Evolutionary conservation across 2,329 filamentous ascomycete genomes (phyloP), one percentile per base, ranked within the genome.

Genomic region (Aureobasidium lini): DNA sequence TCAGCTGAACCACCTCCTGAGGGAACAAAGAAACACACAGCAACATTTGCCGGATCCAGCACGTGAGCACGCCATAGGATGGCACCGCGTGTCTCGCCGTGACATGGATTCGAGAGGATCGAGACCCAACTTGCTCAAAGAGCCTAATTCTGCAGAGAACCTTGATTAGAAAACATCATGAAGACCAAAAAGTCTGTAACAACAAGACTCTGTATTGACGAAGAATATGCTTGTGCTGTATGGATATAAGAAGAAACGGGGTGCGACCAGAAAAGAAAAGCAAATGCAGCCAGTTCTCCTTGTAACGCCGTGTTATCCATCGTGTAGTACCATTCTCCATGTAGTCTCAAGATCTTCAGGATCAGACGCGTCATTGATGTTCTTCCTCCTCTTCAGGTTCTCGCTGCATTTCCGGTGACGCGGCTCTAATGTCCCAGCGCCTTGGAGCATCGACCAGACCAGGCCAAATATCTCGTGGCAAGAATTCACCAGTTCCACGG

Each of bases 401-500:
- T 4, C 18, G 40, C 32, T 29, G 18, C 32, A 23, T 7, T 32
- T 57, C 54, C 4, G 43, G 43, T 8, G 32, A 48, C 9, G 40
- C 39, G 6, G 42, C 42, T 48, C 34, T 48, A 7, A 57, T 48
- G n/a, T 59, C 62, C 57, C 57, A 63, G 28, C 53, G 63, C 18
- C 68, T 63, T 6, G 75, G 75, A 47, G 69, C 66, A 60, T 71
- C 67, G 50, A 70, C 82, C 71, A 94, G 82, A 1, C 87, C 88
- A 0, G 85, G 86, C 90, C 91, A 96, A 23, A 96, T 83, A 70
- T 96, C 91, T 0, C 87, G 86, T 0, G 94, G 94, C 10, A 99
- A 74, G 69, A 85, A 95, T 64, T 95, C 90, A 7, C 91, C 92
- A 11, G 94, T 86, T 44, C 95, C 88, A 31, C 86, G 79, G 36